These are phyloP conservation scores for Rhynchosporium agropyri DNA, from an alignment of 2,329 filamentous ascomycete species.

Conservation along the genomic window DNA sequence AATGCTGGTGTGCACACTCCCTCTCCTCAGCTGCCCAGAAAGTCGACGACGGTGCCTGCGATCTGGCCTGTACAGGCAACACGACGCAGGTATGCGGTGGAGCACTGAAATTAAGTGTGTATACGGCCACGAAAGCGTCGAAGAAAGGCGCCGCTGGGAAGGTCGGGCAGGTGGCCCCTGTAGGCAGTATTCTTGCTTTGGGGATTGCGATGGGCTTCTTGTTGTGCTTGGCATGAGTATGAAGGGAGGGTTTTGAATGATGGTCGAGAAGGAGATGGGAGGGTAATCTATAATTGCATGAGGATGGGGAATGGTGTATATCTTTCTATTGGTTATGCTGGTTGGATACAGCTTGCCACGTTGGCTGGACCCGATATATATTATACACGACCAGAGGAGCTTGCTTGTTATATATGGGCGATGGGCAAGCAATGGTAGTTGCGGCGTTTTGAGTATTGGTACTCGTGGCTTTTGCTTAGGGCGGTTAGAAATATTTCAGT, in stretches of 20 bases:
- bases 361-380: background rate
- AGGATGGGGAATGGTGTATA: background rate
- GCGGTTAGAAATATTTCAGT: background rate
- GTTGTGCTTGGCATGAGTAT: slow-evolving; percentile 35
- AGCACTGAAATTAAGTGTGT: slow-evolving; percentile 52
- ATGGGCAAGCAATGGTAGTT: slow-evolving; percentile 6
- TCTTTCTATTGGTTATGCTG: slow-evolving; percentile 10
- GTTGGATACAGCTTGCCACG: background rate
- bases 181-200: slow-evolving; percentile 33
- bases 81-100: slow-evolving; percentile 57
- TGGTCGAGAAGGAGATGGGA: background rate
- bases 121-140: slow-evolving; percentile 36
- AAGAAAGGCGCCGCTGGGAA: slow-evolving; percentile 29
- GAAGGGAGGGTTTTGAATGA: slow-evolving; percentile 6
- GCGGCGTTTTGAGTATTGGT: slow-evolving; percentile 2
- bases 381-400: background rate
- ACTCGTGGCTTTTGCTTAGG: background rate
- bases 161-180: slow-evolving; percentile 24
- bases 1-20: slow-evolving; percentile 61
- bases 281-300: background rate
- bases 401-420: slow-evolving; percentile 11
- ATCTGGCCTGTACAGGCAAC: slow-evolving; percentile 57
- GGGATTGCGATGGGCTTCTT: slow-evolving; percentile 35
- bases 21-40: slow-evolving; percentile 52
- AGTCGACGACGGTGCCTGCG: slow-evolving; percentile 52